Conservation (phyloP, 2,329 filamentous ascomycete species). For the Phaeosphaeriaceae sp. region DNA sequence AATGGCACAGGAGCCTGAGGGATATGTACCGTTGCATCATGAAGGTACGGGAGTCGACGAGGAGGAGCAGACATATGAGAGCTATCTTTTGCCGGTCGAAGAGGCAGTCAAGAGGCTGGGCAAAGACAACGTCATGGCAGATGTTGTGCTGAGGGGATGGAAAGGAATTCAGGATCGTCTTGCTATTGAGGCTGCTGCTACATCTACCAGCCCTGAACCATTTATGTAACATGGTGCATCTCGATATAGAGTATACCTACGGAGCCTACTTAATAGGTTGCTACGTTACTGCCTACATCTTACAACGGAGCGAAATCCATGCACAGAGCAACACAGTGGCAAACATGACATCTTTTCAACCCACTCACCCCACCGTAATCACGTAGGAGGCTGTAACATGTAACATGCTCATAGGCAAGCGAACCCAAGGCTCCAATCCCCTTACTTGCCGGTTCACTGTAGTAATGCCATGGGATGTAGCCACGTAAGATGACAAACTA, state of each 20-base stretch:
- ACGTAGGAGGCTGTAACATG: conserved; percentile 5
- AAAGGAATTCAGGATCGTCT: conserved; percentile 49
- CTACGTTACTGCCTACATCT: conserved; percentile 7
- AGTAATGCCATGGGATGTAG: background rate
- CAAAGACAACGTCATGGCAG: conserved; percentile 49
- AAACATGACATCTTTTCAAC: background rate
- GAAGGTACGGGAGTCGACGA: conserved; percentile 57
- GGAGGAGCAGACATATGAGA: conserved; percentile 54
- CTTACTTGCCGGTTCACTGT: background rate
- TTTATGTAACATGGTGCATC: conserved; percentile 4
- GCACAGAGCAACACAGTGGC: conserved; percentile 7
- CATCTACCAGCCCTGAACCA: conserved; percentile 29
- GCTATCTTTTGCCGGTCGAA: conserved; percentile 50
- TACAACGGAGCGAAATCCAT: conserved; percentile 7
- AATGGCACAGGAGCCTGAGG: conserved; percentile 47
- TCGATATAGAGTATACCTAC: too few species aligned
- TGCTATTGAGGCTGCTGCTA: conserved; percentile 29
- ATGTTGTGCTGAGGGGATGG: conserved; percentile 56
- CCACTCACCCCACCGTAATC: conserved; percentile 4
- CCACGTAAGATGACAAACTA: background rate
- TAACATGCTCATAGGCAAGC: background rate
- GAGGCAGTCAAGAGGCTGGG: conserved; percentile 52
- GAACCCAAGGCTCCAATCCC: too few species aligned
- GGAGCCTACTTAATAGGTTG: too few species aligned
- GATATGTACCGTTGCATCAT: conserved; percentile 55